phyloP scores from a whole-genome alignment of 345 rosid species.

The Euclidium syriacum region DNA sequence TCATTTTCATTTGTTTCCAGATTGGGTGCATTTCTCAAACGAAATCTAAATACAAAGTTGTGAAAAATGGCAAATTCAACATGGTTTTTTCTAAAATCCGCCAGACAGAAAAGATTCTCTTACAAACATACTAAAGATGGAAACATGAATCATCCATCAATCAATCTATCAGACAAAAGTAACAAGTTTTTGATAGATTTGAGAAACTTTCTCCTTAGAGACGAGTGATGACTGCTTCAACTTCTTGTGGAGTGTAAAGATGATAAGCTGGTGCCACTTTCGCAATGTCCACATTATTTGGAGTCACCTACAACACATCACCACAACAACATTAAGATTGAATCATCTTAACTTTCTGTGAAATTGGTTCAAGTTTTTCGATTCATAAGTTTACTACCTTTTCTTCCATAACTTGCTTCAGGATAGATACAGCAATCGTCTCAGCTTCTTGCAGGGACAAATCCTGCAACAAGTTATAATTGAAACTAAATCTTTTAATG shows the following conservation, averaged over 20 bases:
- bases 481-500: background rate
- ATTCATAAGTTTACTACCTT: slow-evolving; percentile 45
- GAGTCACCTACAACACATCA: slow-evolving; percentile 73
- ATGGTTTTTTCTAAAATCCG: too few relatives aligned
- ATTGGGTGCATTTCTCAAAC: too few relatives aligned
- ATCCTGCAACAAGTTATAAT: slow-evolving; percentile 47
- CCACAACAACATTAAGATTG: background rate
- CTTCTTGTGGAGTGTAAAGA: slow-evolving; percentile 87
- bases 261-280: slow-evolving; percentile 83
- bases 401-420: slow-evolving; percentile 99
- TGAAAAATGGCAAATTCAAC: too few relatives aligned
- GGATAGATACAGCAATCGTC: slow-evolving; percentile 76
- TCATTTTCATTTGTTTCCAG: too few relatives aligned
- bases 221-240: slow-evolving; percentile 81
- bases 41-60: too few relatives aligned
- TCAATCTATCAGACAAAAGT: background rate
- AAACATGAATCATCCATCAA: slow-evolving; percentile 6
- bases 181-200: background rate
- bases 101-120: slow-evolving; percentile 4
- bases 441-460: slow-evolving; percentile 83
- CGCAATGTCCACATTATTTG: slow-evolving; percentile 92
- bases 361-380: background rate
- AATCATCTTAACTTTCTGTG: background rate
- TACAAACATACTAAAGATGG: slow-evolving; percentile 11
- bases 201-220: slow-evolving; percentile 38